A percentile compares a stretch with the other conserved stretches of the same genome.
These are phyloP conservation scores for Tetraselmis striata DNA, from an alignment of 139 green algal genomes.

Conservation along the genomic window DNA sequence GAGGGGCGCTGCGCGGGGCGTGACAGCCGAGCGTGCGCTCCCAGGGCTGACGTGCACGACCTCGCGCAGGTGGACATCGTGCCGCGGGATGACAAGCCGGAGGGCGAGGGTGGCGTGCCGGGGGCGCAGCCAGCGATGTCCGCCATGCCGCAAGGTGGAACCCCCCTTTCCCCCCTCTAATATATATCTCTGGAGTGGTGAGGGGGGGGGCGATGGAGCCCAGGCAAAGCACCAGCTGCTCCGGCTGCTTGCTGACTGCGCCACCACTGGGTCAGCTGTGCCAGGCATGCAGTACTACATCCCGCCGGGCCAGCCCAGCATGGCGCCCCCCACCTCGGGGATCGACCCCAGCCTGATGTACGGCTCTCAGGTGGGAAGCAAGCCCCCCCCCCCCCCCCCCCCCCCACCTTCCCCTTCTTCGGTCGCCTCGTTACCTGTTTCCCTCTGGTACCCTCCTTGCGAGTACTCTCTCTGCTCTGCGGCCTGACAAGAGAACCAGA, in stretches of 20 bases:
- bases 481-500: too few species aligned
- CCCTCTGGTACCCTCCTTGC: too few species aligned
- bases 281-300: neutral
- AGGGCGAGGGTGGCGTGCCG: conserved; percentile 7
- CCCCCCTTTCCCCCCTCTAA: neutral
- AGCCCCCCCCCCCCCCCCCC: too few species aligned
- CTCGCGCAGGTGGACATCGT: conserved; percentile 76
- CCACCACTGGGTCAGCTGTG: neutral
- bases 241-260: neutral
- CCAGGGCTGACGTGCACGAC: neutral
- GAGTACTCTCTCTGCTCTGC: too few species aligned
- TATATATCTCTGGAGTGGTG: neutral
- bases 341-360: neutral
- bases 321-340: neutral
- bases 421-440: too few species aligned
- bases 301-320: neutral
- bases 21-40: neutral
- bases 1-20: too few species aligned
- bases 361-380: neutral
- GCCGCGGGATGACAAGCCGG: conserved; percentile 56
- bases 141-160: neutral
- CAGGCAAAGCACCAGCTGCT: too few species aligned
- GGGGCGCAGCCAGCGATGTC: neutral
- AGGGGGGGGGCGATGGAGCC: neutral
- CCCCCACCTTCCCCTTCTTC: too few species aligned